Percentiles rank a stretch among this genome's conserved stretches.
These are phyloP conservation scores for Sphaceloma murrayae DNA, from an alignment of 2,329 filamentous ascomycete species.

Conservation along the genomic window DNA sequence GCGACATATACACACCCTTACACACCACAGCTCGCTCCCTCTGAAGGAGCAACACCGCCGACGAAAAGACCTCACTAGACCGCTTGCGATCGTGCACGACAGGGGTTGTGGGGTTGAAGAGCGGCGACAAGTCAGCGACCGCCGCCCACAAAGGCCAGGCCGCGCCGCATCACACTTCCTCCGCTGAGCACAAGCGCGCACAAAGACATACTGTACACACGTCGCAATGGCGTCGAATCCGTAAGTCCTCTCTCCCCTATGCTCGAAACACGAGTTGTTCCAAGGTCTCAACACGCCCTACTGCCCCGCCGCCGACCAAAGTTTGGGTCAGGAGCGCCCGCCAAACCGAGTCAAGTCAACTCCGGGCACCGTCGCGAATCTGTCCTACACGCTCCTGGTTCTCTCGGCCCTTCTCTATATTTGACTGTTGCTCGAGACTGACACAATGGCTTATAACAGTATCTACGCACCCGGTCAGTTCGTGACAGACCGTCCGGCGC, in stretches of 20 bases:
- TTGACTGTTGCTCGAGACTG: background rate
- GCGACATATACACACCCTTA: no score
- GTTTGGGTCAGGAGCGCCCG: constrained; percentile 12
- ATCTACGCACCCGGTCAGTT: constrained; percentile 60
- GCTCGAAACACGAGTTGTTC: constrained; percentile 13
- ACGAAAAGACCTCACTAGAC: background rate
- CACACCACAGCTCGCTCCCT: background rate
- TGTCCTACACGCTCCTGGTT: background rate
- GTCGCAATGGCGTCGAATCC: constrained; percentile 14
- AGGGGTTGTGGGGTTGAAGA: constrained; percentile 13
- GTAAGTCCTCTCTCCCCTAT: constrained; percentile 4
- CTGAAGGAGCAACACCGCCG: background rate
- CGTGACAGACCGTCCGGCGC: constrained; percentile 95
- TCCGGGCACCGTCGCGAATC: constrained; percentile 9
- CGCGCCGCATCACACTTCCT: constrained; percentile 6
- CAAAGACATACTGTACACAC: constrained; percentile 1
- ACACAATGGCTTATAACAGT: constrained; percentile 29
- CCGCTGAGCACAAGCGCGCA: constrained; percentile 2
- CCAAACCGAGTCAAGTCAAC: background rate
- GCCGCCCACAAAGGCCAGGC: background rate
- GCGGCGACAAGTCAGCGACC: constrained; percentile 11
- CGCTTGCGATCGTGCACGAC: background rate
- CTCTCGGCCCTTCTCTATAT: background rate
- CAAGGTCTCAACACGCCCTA: constrained; percentile 11
- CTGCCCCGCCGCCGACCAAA: constrained; percentile 10